A percentile compares a stretch with the other conserved stretches of the same genome.
phyloP scores from a whole-genome alignment of 2,329 filamentous ascomycete species.

The Curvularia verruculosa region DNA sequence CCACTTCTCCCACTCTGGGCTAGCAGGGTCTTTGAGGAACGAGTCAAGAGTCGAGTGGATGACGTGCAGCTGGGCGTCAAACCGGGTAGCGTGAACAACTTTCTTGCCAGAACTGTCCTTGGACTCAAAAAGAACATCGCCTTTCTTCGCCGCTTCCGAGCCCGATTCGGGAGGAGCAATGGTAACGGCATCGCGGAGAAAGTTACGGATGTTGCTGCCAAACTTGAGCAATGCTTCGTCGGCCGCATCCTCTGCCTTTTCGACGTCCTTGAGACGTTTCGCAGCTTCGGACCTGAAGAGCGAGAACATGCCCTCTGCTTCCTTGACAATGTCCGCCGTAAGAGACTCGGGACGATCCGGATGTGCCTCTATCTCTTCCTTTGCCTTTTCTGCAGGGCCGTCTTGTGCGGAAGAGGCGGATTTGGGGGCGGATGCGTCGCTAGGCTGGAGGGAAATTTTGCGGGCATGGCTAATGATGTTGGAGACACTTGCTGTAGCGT shows the following conservation, averaged over 20 bases:
- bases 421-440: slow-evolving; percentile 29
- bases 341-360: slow-evolving; percentile 54
- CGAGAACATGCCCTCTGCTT: slow-evolving; percentile 71
- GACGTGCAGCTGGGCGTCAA: slow-evolving; percentile 94
- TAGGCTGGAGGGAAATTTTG: slow-evolving; percentile 65
- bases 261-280: slow-evolving; percentile 84
- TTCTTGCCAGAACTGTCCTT: slow-evolving; percentile 88
- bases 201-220: slow-evolving; percentile 86
- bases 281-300: slow-evolving; percentile 78
- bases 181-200: slow-evolving; percentile 86
- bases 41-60: slow-evolving; percentile 83
- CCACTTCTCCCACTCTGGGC: slow-evolving; percentile 77
- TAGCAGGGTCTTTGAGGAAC: slow-evolving; percentile 80
- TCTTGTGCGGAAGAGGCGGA: slow-evolving; percentile 25
- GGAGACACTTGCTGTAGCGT: slow-evolving; percentile 80
- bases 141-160: slow-evolving; percentile 53
- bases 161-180: slow-evolving; percentile 73
- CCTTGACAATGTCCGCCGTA: slow-evolving; percentile 58
- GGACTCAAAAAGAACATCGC: slow-evolving; percentile 83
- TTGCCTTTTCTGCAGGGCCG: slow-evolving; percentile 13
- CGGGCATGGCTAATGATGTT: slow-evolving; percentile 77
- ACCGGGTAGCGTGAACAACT: slow-evolving; percentile 91
- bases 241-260: slow-evolving; percentile 91
- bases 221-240: slow-evolving; percentile 94
- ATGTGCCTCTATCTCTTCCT: slow-evolving; percentile 37